Conservation (phyloP, 2,329 filamentous ascomycete species). For the Talaromyces funiculosus region DNA sequence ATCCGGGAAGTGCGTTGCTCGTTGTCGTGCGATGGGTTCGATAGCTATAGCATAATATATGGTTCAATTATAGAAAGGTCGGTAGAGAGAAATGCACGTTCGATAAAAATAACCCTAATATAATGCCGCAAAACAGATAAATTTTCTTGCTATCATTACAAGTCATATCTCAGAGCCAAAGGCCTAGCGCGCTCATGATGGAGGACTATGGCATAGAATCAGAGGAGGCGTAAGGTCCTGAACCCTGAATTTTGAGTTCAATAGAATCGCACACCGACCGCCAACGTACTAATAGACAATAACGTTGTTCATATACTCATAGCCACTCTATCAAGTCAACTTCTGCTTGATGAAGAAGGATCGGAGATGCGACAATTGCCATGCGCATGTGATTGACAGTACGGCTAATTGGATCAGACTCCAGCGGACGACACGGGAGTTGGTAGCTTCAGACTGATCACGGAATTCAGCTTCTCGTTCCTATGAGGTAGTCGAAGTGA, state of each 20-base stretch:
- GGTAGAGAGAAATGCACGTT: not conserved
- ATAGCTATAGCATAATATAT: not conserved
- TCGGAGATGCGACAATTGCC: slow-evolving; percentile 92
- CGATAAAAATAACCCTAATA: not conserved
- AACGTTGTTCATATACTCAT: not conserved
- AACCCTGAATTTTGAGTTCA: not conserved
- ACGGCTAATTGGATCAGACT: slow-evolving; percentile 83
- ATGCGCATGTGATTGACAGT: slow-evolving; percentile 81
- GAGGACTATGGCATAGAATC: not conserved
- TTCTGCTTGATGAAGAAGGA: slow-evolving; percentile 99
- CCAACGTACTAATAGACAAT: not conserved
- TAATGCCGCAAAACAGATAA: not conserved
- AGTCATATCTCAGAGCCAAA: not conserved
- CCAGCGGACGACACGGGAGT: slow-evolving; percentile 88
- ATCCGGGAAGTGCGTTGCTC: slow-evolving; percentile 2
- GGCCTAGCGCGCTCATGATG: not conserved
- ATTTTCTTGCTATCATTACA: slow-evolving; percentile 12
- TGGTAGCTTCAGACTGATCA: slow-evolving; percentile 93
- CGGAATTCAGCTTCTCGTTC: slow-evolving; percentile 97
- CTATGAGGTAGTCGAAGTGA: slow-evolving; percentile 42
- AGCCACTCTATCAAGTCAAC: slow-evolving; percentile 61
- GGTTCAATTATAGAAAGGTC: not conserved
- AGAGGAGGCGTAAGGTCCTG: not conserved
- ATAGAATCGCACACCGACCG: not conserved
- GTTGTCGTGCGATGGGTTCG: not conserved